Base-by-base conservation (phyloP, 2,329 filamentous ascomycete genomes). In the Epichloe sp. region DNA sequence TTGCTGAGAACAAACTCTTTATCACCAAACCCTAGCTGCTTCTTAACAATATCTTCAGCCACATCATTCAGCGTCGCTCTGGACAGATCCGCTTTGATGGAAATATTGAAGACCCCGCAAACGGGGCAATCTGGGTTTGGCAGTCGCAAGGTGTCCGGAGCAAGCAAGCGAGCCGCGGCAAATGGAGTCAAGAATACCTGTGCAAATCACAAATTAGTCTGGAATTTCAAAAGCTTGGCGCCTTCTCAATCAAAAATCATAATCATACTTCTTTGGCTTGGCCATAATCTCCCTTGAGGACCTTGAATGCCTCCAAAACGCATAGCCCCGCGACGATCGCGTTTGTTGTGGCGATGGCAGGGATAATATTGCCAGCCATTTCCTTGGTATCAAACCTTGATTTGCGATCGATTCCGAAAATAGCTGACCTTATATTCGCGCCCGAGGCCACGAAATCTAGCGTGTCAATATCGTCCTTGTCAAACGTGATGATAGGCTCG, bases 321-420 rank as follows among this genome's bases (percentile, higher is more conserved):
- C 90, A 97, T 10, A 98, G 77, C 12, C 88, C 86, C 15, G 93
- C 93, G 2, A 93, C 91, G 65, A 97, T 95, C 15, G 93, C 93
- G 65, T 98, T 98, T 0, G 93, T 97, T 0, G 93, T 98, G 5
- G 93, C 93, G 63, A 98, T 98, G 2, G 93, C 93, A 1, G 93
- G 93, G 54, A 98, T 98, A 60, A 98, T 98, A 65, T 98, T 98
- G 50, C 93, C 93, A 4, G 93, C 93, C 91, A 97, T 98, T 69
- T 98, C 86, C 71, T 98, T 98, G 61, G 93, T 90, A 63, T 97
- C 90, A 62, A 97, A 98, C 53, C 94, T 88, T 21, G 89, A 95
- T 65, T 88, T 91, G 4, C 75, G 71, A 50, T 91, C 86, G 52
- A 98, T 95, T 51, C 83, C 85, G 63, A 98, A 98, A n/a, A 95